A percentile compares a stretch with the other conserved stretches of the same genome.
These are phyloP conservation scores for Manihot esculenta DNA, from an alignment of 441 rosid genomes.

Conservation along the genomic window DNA sequence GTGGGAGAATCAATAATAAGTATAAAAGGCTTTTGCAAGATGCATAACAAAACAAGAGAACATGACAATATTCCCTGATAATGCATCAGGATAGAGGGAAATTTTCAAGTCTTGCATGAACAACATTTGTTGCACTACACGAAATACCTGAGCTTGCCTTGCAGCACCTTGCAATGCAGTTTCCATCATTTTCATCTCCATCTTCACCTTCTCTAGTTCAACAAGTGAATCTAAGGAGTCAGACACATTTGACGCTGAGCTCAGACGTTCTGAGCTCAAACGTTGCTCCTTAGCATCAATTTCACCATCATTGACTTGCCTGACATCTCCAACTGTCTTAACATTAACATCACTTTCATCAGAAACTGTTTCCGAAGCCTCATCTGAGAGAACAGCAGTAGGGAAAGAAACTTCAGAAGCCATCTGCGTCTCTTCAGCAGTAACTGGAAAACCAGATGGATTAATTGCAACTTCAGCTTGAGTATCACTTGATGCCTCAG, in stretches of 20 bases:
- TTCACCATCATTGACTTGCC: slow-evolving; percentile 40
- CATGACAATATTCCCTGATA: neutral
- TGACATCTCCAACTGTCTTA: slow-evolving; percentile 34
- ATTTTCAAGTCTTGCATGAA: neutral
- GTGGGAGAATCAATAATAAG: neutral
- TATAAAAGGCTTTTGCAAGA: neutral
- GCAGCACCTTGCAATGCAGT: slow-evolving; percentile 98
- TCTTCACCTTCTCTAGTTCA: slow-evolving; percentile 77
- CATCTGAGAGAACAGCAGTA: slow-evolving; percentile 41
- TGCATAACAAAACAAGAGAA: neutral
- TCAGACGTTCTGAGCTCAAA: slow-evolving; percentile 49
- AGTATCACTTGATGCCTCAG: slow-evolving; percentile 37
- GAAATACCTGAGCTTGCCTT: slow-evolving; percentile 96
- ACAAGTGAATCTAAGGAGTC: slow-evolving; percentile 41
- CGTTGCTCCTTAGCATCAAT: slow-evolving; percentile 36
- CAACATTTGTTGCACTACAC: neutral
- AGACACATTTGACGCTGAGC: slow-evolving; percentile 46
- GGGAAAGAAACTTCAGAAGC: slow-evolving; percentile 40
- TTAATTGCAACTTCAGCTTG: slow-evolving; percentile 34
- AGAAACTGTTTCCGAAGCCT: slow-evolving; percentile 43
- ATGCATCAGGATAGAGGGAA: neutral
- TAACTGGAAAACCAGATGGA: slow-evolving; percentile 35
- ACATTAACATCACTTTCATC: slow-evolving; percentile 28
- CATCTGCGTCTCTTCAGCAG: slow-evolving; percentile 34
- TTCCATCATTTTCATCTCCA: slow-evolving; percentile 95